Evolutionary conservation across 257 asterid species (phyloP).

Genomic region (Solanum appendiculatum): DNA sequence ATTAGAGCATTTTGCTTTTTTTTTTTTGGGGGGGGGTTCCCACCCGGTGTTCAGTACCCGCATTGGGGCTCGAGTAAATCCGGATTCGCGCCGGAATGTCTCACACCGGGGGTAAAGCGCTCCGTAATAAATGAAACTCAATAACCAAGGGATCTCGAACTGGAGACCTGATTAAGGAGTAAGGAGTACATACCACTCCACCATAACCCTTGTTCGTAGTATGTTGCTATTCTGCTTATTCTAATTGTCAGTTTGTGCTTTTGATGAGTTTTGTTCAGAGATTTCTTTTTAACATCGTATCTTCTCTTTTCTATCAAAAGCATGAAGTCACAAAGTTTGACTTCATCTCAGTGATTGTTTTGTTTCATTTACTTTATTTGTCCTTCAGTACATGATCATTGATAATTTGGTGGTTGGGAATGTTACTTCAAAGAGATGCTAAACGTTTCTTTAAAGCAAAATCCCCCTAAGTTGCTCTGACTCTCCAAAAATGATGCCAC

Average conservation of each 20-base stretch:
- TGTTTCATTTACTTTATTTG: neutral
- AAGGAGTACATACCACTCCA: neutral
- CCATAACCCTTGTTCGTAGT: neutral
- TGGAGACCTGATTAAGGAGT: neutral
- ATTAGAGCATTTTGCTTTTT: neutral
- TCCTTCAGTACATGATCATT: neutral
- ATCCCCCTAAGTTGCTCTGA: too few species aligned
- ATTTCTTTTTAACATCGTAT: neutral
- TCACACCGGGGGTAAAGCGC: neutral
- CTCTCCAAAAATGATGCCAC: too few species aligned
- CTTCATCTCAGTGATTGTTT: neutral
- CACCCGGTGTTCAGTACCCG: neutral
- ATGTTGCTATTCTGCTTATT: neutral
- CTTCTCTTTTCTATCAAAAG: neutral
- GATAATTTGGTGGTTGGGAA: neutral
- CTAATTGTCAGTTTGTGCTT: neutral
- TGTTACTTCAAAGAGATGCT: neutral
- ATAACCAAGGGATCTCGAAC: neutral
- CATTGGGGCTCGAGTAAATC: neutral
- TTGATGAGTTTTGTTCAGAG: neutral
- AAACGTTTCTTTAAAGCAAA: neutral
- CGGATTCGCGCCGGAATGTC: neutral
- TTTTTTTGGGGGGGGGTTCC: too few species aligned
- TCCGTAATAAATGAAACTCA: neutral
- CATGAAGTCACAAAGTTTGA: neutral